Conservation (phyloP, 1,284 basidiomycete genomes). For the Agaricales sp. region DNA sequence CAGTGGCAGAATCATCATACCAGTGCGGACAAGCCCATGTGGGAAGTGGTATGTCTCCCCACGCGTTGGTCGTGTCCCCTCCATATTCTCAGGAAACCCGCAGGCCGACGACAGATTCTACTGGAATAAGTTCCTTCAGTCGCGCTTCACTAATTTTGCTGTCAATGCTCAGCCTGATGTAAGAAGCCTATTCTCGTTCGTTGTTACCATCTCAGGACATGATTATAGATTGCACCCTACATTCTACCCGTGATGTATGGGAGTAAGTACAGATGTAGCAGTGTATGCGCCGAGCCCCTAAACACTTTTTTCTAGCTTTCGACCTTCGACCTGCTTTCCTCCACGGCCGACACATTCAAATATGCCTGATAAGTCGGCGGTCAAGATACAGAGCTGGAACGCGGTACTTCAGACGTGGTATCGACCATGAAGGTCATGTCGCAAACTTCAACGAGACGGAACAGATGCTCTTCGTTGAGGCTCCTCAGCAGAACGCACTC, state of each 20-base stretch:
- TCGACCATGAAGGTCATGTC: constrained; percentile 76
- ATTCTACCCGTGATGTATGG: constrained; percentile 91
- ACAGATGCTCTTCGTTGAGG: constrained; percentile 78
- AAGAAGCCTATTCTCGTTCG: constrained; percentile 18
- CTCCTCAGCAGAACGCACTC: constrained; percentile 30
- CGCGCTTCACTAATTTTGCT: constrained; percentile 58
- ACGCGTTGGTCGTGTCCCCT: constrained; percentile 6
- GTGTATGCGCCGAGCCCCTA: constrained; percentile 8
- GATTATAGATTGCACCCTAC: constrained; percentile 78
- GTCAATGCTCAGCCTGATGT: constrained; percentile 50
- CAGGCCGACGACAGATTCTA: constrained; percentile 95
- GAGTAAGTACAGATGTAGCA: constrained; percentile 53
- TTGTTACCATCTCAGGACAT: constrained; percentile 23
- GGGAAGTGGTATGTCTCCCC: constrained; percentile 56
- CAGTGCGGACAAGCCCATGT: constrained; percentile 49
- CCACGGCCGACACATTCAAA: constrained; percentile 72
- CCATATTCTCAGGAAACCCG: constrained; percentile 11
- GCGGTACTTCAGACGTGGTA: constrained; percentile 92
- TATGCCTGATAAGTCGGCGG: constrained; percentile 87
- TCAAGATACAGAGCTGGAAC: constrained; percentile 93
- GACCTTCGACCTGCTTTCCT: constrained; percentile 75
- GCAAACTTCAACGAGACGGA: constrained; percentile 96
- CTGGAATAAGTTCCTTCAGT: constrained; percentile 89
- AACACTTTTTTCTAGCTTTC: constrained; percentile 49
- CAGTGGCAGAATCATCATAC: constrained; percentile 55